Evolutionary conservation across 129 eudicot species (phyloP), one percentile per base, ranked within the genome.

Genomic region (Pittosporum tobira): DNA sequence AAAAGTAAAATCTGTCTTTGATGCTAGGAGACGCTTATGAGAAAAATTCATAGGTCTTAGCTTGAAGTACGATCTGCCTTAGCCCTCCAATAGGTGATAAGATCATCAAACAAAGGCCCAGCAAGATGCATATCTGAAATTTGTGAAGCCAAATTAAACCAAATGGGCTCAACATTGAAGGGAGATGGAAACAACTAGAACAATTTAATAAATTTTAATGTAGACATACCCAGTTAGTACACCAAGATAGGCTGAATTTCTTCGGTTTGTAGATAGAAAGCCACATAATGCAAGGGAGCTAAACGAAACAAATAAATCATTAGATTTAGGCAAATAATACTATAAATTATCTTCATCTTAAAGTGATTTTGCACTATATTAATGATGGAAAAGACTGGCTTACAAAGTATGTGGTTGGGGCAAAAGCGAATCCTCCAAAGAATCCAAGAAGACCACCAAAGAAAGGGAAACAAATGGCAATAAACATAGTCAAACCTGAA

Each of bases 261-360:
- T 70, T 81, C 12, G 95, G 95, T 56, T 81, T 79, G 68, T 61
- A 71, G 70, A 82, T 71, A 27, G 73, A 57, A 16, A 86, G 84
- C 90, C 95, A 86, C 75, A 82, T 81, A n/a, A 85, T 53, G 59
- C 95, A 81, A 4, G 95, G 95, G 15, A 86, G 79, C 90, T 86
- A 48, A n/a, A 1, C 29, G 59, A 47, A 63, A 24, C 50, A 40
- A 25, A 2, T 5, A 16, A 61, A 27, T 69, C 53, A 63, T 47
- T 37, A 24, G 36, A 40, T 60, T 40, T 34, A 34, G 40, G 40
- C 7, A 34, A 34, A 6, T 12, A 34, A 0, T 34, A 34, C 40
- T 0, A n/a, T n/a, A n/a, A 34, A 12, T 8, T 8, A 8, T 34
- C 40, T 34, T 34, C 38, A 34, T 34, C 5, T 1, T 11, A 34